Evolutionary conservation across 768 basidiomycete genomes (phyloP).

Genomic region (Psilocybe azurescens): DNA sequence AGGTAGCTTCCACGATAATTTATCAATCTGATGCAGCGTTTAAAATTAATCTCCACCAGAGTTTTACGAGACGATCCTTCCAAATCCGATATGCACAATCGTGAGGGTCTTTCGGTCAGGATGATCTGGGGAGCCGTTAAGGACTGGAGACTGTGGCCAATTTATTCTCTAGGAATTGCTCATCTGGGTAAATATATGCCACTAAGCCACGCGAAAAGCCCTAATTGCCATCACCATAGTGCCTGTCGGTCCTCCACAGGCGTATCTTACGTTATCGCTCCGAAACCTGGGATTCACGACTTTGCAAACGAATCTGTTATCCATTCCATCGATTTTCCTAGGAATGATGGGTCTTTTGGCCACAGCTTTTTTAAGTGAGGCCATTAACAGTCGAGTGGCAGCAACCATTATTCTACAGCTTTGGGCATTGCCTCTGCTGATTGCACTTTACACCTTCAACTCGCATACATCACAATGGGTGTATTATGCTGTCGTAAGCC

Average conservation of each 20-base stretch:
- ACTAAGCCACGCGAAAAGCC: not conserved
- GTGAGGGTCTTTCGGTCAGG: slow-evolving; percentile 57
- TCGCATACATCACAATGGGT: slow-evolving; percentile 57
- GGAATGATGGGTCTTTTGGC: slow-evolving; percentile 55
- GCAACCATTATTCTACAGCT: slow-evolving; percentile 58
- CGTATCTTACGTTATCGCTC: slow-evolving; percentile 68
- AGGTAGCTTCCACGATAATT: slow-evolving; percentile 29
- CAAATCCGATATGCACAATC: slow-evolving; percentile 75
- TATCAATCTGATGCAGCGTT: not conserved
- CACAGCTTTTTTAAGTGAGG: slow-evolving; percentile 56
- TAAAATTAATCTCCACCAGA: slow-evolving; percentile 18
- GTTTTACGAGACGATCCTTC: slow-evolving; percentile 70
- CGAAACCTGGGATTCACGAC: slow-evolving; percentile 68
- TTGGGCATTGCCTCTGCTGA: slow-evolving; percentile 67
- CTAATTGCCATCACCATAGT: slow-evolving; percentile 35
- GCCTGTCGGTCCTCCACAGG: slow-evolving; percentile 62
- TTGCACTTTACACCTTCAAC: slow-evolving; percentile 59
- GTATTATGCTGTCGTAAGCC: slow-evolving; percentile 56
- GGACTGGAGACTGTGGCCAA: slow-evolving; percentile 71
- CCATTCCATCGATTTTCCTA: slow-evolving; percentile 60
- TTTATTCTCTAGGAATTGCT: slow-evolving; percentile 60
- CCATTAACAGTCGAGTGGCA: slow-evolving; percentile 58
- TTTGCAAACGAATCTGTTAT: slow-evolving; percentile 64
- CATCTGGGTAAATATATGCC: slow-evolving; percentile 50
- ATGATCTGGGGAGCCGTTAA: slow-evolving; percentile 56